phyloP scores from a whole-genome alignment of 345 rosid species.

The Melastoma malabathricum region DNA sequence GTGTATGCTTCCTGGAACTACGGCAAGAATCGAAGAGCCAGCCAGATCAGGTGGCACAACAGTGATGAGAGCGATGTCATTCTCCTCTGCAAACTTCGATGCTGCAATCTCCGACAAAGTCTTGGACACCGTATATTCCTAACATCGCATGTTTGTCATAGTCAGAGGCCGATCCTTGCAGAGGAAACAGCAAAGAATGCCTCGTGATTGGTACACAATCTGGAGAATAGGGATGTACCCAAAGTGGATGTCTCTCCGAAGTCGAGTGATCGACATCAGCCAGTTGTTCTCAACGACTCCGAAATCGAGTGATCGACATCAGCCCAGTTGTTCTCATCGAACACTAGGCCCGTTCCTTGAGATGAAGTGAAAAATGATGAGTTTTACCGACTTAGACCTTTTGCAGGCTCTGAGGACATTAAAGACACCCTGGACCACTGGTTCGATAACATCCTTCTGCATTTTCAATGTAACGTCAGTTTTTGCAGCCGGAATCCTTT shows the following conservation, averaged over 20 bases:
- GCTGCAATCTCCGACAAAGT: slow-evolving; percentile 68
- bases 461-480: background rate
- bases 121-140: slow-evolving; percentile 79
- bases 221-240: slow-evolving; percentile 36
- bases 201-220: too few species aligned
- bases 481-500: background rate
- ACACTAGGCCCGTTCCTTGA: slow-evolving; percentile 42
- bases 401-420: slow-evolving; percentile 67
- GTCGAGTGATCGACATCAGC: slow-evolving; percentile 59
- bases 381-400: slow-evolving; percentile 51
- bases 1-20: slow-evolving; percentile 41
- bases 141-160: background rate
- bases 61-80: slow-evolving; percentile 57
- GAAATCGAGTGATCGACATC: slow-evolving; percentile 52
- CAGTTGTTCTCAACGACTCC: slow-evolving; percentile 55
- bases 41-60: slow-evolving; percentile 58
- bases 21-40: slow-evolving; percentile 46
- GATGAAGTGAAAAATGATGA: slow-evolving; percentile 83
- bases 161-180: background rate
- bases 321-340: slow-evolving; percentile 67
- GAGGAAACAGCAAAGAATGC: background rate
- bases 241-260: slow-evolving; percentile 61
- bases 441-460: slow-evolving; percentile 87
- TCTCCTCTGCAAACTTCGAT: slow-evolving; percentile 48
- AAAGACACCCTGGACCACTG: slow-evolving; percentile 64